Evolutionary conservation across 495 filamentous ascomycete species (phyloP).

Genomic region (Ramalina intermedia): DNA sequence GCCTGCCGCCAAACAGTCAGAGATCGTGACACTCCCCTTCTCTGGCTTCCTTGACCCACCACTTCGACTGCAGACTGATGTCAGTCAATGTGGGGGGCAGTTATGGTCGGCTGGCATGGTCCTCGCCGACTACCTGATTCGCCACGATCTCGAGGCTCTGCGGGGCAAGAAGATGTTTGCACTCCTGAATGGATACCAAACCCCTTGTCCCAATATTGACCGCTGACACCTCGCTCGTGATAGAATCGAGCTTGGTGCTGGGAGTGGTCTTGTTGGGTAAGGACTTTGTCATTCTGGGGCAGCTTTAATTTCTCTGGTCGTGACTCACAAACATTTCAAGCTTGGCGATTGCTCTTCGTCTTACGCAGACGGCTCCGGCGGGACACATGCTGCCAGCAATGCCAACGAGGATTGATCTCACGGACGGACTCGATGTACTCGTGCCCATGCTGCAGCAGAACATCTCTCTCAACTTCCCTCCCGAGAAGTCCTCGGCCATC

Average conservation of each 20-base stretch:
- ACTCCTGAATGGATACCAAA: slow-evolving; percentile 1
- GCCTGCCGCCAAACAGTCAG: slow-evolving; percentile 47
- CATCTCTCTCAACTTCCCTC: slow-evolving; percentile 45
- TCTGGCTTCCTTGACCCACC: slow-evolving; percentile 54
- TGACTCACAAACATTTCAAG: slow-evolving; percentile 24
- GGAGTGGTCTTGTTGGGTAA: slow-evolving; percentile 71
- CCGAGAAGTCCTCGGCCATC: slow-evolving; percentile 28
- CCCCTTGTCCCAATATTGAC: neutral
- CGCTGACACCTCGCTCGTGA: slow-evolving; percentile 3
- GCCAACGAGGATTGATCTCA: slow-evolving; percentile 32
- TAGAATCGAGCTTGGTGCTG: slow-evolving; percentile 86
- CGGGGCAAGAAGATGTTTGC: slow-evolving; percentile 60
- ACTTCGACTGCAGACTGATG: slow-evolving; percentile 67
- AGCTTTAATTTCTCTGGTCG: neutral
- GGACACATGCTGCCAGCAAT: neutral
- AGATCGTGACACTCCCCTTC: slow-evolving; percentile 51
- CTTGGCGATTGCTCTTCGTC: slow-evolving; percentile 23
- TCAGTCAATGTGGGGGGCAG: slow-evolving; percentile 75
- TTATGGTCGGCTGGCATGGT: slow-evolving; percentile 91
- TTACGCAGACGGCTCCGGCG: neutral
- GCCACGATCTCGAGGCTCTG: slow-evolving; percentile 45
- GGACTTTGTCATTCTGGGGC: neutral
- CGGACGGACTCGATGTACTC: slow-evolving; percentile 70
- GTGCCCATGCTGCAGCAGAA: slow-evolving; percentile 69
- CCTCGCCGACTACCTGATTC: slow-evolving; percentile 68